Percentiles rank a stretch among this genome's conserved stretches.
phyloP scores from a whole-genome alignment of 176 grass and related monocot genomes.

The Zea luxurians region DNA sequence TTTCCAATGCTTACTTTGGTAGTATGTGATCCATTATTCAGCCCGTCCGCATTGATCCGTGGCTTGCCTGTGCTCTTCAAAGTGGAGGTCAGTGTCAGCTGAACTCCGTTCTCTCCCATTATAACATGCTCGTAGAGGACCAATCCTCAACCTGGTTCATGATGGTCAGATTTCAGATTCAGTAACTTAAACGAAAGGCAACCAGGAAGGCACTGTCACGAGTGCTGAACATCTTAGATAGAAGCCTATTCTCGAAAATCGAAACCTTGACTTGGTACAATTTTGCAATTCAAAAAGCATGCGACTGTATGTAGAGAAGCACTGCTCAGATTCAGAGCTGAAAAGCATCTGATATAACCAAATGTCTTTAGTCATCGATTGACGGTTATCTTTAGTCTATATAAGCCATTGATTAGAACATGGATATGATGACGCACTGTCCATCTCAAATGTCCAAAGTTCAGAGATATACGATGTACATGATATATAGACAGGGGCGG shows the following conservation, averaged over 20 bases:
- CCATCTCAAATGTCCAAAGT: neutral
- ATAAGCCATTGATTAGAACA: neutral
- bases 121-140: constrained; percentile 25
- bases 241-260: neutral
- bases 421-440: neutral
- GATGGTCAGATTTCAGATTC: constrained; percentile 1
- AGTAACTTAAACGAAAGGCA: neutral
- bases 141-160: constrained; percentile 32
- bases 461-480: neutral
- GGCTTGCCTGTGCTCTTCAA: constrained; percentile 37
- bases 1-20: constrained; percentile 44
- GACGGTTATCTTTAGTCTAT: neutral
- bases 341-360: neutral
- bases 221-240: neutral
- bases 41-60: constrained; percentile 37
- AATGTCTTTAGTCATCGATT: neutral
- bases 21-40: constrained; percentile 11
- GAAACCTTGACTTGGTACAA: neutral
- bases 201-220: neutral
- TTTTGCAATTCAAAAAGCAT: neutral
- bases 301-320: neutral
- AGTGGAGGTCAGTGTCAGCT: constrained; percentile 40
- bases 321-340: too few species aligned
- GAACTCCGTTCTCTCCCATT: constrained; percentile 46
- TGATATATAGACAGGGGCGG: neutral